Percentiles rank a stretch among this genome's conserved stretches.
Evolutionary conservation across 139 green algal species (phyloP).

Genomic region (Marvania coccoides): DNA sequence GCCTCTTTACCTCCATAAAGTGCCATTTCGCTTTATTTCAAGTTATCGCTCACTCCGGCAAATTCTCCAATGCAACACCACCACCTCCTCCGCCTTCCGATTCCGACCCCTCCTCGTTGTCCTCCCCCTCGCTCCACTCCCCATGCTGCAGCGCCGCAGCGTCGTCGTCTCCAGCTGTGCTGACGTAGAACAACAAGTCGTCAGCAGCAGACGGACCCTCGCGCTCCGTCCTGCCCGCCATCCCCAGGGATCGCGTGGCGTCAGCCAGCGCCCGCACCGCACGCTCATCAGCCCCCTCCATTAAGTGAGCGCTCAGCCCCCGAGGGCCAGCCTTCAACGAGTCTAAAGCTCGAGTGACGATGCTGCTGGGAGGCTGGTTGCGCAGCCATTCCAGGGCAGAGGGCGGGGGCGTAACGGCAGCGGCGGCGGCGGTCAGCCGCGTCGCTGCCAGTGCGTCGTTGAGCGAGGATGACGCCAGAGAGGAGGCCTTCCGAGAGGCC

Average conservation of each 20-base stretch:
- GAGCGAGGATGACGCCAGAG: neutral
- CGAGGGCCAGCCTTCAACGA: neutral
- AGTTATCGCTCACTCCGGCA: neutral
- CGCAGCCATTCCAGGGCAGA: neutral
- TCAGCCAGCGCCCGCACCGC: neutral
- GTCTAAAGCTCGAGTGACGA: neutral
- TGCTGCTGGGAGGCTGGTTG: neutral
- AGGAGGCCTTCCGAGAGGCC: neutral
- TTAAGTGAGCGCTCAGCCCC: neutral
- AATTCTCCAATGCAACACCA: neutral
- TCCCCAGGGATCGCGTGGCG: neutral
- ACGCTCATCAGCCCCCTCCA: neutral
- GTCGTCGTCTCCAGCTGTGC: neutral
- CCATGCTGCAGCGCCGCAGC: neutral
- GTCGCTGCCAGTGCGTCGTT: neutral
- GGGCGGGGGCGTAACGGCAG: neutral
- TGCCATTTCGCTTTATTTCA: neutral
- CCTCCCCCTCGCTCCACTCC: neutral
- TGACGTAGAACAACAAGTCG: slow-evolving; percentile 12
- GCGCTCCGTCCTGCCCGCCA: neutral
- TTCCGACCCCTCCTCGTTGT: neutral
- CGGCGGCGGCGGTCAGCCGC: neutral
- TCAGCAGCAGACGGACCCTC: neutral
- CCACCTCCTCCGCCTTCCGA: neutral
- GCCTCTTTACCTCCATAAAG: neutral